Conservation (phyloP, 176 grass and related monocot genomes). For the Cymbopogon citratus region DNA sequence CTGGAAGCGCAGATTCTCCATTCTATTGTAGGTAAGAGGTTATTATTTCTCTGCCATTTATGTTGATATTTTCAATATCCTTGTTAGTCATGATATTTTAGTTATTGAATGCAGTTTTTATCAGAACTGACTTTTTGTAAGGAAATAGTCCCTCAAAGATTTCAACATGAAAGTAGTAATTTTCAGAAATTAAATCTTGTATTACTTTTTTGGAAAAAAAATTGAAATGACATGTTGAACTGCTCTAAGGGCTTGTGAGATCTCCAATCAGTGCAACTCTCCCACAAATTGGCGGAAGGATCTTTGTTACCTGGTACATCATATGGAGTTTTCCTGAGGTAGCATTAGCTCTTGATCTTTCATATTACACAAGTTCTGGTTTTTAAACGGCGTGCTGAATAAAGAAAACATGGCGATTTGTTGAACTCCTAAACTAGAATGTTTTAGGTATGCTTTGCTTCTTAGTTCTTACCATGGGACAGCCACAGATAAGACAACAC, state of each 20-base stretch:
- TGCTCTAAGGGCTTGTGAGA: slow-evolving; percentile 2
- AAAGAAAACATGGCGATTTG: no score
- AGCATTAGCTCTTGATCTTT: no score
- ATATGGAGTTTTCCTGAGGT: slow-evolving; percentile 22
- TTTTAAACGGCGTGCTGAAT: no score
- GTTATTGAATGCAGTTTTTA: not conserved
- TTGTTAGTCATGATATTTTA: not conserved
- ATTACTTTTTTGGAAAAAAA: not conserved
- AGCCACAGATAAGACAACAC: no score
- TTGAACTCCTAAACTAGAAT: no score
- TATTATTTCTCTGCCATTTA: not conserved
- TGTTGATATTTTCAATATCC: not conserved
- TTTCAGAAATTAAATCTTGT: not conserved
- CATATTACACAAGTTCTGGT: no score
- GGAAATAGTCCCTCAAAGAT: not conserved
- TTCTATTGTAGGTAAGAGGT: not conserved
- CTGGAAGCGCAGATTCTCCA: no score
- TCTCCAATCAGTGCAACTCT: slow-evolving; percentile 12
- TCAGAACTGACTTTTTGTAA: not conserved
- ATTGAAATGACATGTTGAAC: not conserved
- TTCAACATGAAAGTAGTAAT: not conserved
- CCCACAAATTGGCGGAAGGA: not conserved
- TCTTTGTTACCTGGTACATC: slow-evolving; percentile 4
- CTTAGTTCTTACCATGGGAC: no score
- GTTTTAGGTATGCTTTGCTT: no score